Conservation (phyloP, 2,329 filamentous ascomycete species). For the Cladosporium phlei region DNA sequence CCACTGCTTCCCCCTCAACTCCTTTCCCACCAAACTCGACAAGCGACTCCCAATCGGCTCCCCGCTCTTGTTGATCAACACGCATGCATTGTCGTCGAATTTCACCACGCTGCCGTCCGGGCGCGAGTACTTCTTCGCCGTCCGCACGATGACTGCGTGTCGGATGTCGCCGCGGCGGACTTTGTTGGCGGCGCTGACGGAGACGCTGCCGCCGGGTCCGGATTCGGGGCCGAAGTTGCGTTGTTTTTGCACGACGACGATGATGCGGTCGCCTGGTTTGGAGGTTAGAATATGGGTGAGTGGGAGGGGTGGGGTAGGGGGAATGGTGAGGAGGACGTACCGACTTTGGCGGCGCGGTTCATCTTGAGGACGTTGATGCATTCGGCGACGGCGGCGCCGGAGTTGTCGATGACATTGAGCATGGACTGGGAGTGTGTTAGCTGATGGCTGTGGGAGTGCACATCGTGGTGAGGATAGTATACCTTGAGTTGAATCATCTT, state of each 20-base stretch:
- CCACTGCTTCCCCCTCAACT: constrained; percentile 90
- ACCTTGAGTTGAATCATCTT: constrained; percentile 69
- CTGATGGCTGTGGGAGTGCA: not conserved
- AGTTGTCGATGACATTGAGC: constrained; percentile 99
- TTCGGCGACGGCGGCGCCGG: constrained; percentile 93
- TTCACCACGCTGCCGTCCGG: constrained; percentile 83
- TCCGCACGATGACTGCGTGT: constrained; percentile 92
- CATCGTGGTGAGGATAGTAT: not conserved
- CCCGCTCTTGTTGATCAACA: constrained; percentile 92
- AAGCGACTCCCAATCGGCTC: constrained; percentile 91
- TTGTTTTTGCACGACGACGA: constrained; percentile 96
- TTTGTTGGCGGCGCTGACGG: constrained; percentile 75
- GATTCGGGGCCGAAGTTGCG: constrained; percentile 69
- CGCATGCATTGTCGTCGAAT: constrained; percentile 98
- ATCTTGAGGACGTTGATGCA: constrained; percentile 90
- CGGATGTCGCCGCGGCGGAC: constrained; percentile 94
- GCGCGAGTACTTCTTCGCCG: constrained; percentile 78
- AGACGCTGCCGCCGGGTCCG: constrained; percentile 65
- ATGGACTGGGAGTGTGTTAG: constrained; percentile 63
- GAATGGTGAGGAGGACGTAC: constrained; percentile 47
- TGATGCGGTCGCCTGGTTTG: constrained; percentile 84
- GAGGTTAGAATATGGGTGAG: not conserved
- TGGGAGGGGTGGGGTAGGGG: not conserved
- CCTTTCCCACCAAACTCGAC: constrained; percentile 82
- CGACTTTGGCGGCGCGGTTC: constrained; percentile 82